Evolutionary conservation across 176 grass and related monocot species (phyloP).

Genomic region (Aegilops bicornis): DNA sequence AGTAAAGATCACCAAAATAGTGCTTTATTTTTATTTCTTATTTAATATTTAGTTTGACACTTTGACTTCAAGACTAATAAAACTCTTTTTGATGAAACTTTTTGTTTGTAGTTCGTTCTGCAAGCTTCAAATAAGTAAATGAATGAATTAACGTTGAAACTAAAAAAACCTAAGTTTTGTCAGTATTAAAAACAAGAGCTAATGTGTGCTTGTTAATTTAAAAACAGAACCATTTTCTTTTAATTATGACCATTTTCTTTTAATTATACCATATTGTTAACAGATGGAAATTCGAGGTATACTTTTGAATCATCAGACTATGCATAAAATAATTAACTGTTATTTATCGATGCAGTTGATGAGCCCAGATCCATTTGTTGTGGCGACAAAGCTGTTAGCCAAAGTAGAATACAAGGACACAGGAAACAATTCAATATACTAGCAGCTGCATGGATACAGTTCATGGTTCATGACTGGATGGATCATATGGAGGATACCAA

Average conservation of each 20-base stretch:
- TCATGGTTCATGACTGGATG: slow-evolving; percentile 77
- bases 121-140: too few relatives aligned
- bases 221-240: neutral
- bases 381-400: slow-evolving; percentile 48
- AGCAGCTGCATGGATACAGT: slow-evolving; percentile 63
- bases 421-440: slow-evolving; percentile 61
- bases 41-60: slow-evolving; percentile 25
- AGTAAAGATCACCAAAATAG: slow-evolving; percentile 21
- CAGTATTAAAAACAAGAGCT: slow-evolving; percentile 19
- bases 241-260: neutral
- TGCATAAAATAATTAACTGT: slow-evolving; percentile 10
- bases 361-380: slow-evolving; percentile 53
- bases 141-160: neutral
- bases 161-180: neutral
- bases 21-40: neutral
- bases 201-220: slow-evolving; percentile 14
- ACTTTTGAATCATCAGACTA: slow-evolving; percentile 8
- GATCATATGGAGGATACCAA: slow-evolving; percentile 59
- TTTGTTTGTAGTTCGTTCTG: too few relatives aligned
- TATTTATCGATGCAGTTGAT: slow-evolving; percentile 29
- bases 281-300: slow-evolving; percentile 15
- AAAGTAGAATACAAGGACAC: slow-evolving; percentile 51
- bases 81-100: too few relatives aligned
- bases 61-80: slow-evolving; percentile 16
- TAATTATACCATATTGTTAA: slow-evolving; percentile 15